Evolutionary conservation across 257 asterid genomes (phyloP), one percentile per base, ranked within the genome.

Genomic region (Plantago major): DNA sequence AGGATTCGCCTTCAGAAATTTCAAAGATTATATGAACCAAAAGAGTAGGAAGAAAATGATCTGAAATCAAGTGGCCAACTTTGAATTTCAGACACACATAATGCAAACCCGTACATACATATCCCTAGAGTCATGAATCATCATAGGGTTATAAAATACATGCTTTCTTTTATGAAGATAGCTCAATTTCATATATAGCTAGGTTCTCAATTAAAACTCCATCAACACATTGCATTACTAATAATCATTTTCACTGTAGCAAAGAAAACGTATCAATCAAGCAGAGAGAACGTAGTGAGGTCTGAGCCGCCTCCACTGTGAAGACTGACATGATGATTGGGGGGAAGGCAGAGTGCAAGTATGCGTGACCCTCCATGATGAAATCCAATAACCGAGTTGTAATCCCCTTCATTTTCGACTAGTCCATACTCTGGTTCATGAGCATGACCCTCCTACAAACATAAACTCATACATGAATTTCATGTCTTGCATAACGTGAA

Each of bases 341-440:
- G 83, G 18, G 81, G 93, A 59, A 72, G 73, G 51, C 89, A 82
- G 5, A 81, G 54, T 3, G 93, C 74, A 64, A 91, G 40, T 16
- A 86, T 61, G 57, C 87, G 80, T 12, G 84, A 68, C 46, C 84
- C 82, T 42, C 77, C 85, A 56, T 78, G 79, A 22, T 83, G 71
- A 37, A 70, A 90, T 28, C 91, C 94, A 56, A 84, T 73, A 58
- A 85, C 69, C 0, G 90, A 62, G 55, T 74, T 75, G 65, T 82
- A 93, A 64, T 80, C 99, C 14, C 81, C 90, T 52, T 79, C 99
- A 15, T 89, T 83, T 12, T 93, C 99, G 3, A 93, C 95, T 70
- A 89, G 65, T 3, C 96, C 99, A 38, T 78, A 89, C 62, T 86
- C 95, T 46, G 99, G 94, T 70, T 93, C 97, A 71, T n/a, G n/a